These are phyloP conservation scores for Schizosaccharomyces octosporus DNA, from an alignment of 805 yeast species.

Conservation along the genomic window DNA sequence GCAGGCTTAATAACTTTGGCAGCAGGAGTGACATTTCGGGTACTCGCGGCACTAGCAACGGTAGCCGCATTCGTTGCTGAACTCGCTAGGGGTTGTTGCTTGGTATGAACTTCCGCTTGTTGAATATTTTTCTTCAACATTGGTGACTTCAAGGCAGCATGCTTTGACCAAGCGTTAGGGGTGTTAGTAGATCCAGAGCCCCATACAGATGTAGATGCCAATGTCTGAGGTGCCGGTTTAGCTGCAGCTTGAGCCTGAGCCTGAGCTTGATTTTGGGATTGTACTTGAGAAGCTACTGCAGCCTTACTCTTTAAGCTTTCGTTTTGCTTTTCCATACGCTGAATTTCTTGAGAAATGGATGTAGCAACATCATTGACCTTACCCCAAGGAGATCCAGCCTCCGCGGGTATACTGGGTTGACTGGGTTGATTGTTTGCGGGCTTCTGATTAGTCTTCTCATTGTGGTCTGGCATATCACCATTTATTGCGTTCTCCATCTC, in stretches of 20 bases:
- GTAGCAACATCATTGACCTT: neutral
- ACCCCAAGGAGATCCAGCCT: neutral
- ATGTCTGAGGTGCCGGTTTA: neutral
- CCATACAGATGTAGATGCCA: neutral
- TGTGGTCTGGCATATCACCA: too few species aligned
- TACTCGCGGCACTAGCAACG: neutral
- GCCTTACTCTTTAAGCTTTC: neutral
- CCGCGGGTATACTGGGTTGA: neutral
- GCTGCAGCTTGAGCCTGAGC: neutral
- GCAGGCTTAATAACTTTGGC: neutral
- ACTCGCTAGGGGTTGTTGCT: neutral
- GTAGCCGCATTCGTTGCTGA: neutral
- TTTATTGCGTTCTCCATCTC: neutral
- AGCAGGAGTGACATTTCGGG: slow-evolving; percentile 4
- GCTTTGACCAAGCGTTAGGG: neutral
- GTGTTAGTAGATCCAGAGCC: neutral
- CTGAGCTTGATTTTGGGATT: neutral
- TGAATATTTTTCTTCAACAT: neutral
- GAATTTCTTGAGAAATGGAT: neutral
- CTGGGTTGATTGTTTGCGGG: neutral
- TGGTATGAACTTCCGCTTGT: neutral
- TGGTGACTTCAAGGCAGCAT: neutral
- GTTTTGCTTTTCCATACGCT: neutral
- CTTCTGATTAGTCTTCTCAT: neutral
- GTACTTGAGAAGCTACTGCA: neutral